Percentiles rank a stretch among this genome's conserved stretches.
Evolutionary conservation across 75 land plant genomes (phyloP).

Genomic region (Sequoia sempervirens): DNA sequence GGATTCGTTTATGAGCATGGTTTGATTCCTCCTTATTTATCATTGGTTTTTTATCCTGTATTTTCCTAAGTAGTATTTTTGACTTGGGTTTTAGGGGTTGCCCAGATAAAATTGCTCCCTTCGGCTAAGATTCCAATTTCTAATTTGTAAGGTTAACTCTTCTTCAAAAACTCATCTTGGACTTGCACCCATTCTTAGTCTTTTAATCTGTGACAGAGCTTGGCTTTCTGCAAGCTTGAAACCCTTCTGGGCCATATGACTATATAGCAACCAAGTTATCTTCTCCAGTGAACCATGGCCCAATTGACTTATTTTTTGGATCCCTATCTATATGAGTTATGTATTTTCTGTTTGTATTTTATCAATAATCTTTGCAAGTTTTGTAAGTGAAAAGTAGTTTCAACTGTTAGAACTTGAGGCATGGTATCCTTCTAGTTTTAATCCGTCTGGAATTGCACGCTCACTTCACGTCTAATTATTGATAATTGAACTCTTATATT

Average conservation of each 20-base stretch:
- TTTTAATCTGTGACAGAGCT: background rate
- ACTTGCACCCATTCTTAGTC: background rate
- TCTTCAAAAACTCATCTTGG: background rate
- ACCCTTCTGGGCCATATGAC: background rate
- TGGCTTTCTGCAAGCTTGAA: background rate
- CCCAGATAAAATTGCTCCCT: background rate
- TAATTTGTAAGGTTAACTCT: background rate
- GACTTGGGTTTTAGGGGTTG: no score
- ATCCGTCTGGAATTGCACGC: background rate
- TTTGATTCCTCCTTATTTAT: constrained; percentile 5
- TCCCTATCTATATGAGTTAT: background rate
- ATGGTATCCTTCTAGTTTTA: background rate
- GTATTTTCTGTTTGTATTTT: background rate
- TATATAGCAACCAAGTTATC: background rate
- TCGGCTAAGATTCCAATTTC: background rate
- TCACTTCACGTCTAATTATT: no score
- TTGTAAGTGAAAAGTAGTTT: background rate
- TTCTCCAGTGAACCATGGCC: background rate
- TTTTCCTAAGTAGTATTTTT: background rate
- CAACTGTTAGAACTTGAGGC: background rate
- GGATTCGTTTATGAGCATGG: constrained; percentile 95
- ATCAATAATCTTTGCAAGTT: background rate
- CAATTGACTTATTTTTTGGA: background rate
- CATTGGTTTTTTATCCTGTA: background rate
- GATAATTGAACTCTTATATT: background rate